phyloP scores from a whole-genome alignment of 1,284 basidiomycete species.

The Laetiporus sulphureus region DNA sequence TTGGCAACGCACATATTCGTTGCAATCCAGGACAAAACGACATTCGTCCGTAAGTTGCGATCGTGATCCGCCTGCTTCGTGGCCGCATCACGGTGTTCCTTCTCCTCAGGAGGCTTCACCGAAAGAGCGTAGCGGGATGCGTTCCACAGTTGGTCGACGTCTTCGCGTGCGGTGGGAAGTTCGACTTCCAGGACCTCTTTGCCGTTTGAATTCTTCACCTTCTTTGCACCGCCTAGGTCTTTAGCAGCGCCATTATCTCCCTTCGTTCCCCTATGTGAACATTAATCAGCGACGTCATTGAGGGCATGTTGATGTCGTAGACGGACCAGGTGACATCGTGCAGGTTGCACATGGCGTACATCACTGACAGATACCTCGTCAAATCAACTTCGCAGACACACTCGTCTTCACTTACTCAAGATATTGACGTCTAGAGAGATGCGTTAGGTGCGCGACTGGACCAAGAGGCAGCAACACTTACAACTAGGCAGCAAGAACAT shows the following conservation, averaged over 20 bases:
- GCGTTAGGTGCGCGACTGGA: constrained; percentile 9
- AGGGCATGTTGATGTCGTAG: constrained; percentile 5
- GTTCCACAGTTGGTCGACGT: constrained; percentile 82
- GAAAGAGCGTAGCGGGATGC: constrained; percentile 65
- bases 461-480: constrained; percentile 29
- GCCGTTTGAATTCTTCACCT: constrained; percentile 75
- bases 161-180: constrained; percentile 73
- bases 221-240: constrained; percentile 85
- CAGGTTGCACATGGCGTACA: constrained; percentile 87
- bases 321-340: constrained; percentile 83
- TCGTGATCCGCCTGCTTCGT: constrained; percentile 88
- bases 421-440: constrained; percentile 72
- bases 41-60: constrained; percentile 77
- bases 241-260: constrained; percentile 83
- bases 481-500: constrained; percentile 75
- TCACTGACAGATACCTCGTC: constrained; percentile 40
- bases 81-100: constrained; percentile 79
- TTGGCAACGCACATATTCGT: constrained; percentile 72
- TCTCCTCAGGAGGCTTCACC: constrained; percentile 58
- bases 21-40: constrained; percentile 81
- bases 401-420: constrained; percentile 42
- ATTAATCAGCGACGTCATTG: neutral
- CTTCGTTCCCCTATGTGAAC: constrained; percentile 67
- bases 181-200: constrained; percentile 85
- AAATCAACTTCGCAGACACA: neutral